A percentile compares a stretch with the other conserved stretches of the same genome.
phyloP scores from a whole-genome alignment of 768 basidiomycete species.

The Mycena chlorophos region DNA sequence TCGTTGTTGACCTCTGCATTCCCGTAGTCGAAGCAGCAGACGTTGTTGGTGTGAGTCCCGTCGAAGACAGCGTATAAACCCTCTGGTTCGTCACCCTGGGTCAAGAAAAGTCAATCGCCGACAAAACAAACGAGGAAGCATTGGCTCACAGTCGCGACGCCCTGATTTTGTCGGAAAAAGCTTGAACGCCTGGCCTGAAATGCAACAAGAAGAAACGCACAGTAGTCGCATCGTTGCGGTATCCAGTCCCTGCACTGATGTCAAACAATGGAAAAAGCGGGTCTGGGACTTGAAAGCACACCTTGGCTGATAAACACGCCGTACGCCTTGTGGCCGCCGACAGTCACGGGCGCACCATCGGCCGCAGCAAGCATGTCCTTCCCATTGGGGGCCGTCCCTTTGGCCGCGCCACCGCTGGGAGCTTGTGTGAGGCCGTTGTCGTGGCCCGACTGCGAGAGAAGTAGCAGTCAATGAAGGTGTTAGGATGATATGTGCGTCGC shows the following conservation, averaged over 20 bases:
- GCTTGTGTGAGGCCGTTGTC: not conserved
- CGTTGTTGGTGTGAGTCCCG: slow-evolving; percentile 8
- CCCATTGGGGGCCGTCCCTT: not conserved
- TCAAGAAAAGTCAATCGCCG: not conserved
- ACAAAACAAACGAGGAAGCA: no score
- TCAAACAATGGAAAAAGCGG: not conserved
- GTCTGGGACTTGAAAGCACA: no score
- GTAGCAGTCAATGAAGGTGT: no score
- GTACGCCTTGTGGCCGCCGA: slow-evolving; percentile 9
- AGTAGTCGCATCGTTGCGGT: not conserved
- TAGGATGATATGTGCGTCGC: no score
- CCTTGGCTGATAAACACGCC: slow-evolving; percentile 15
- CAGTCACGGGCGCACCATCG: not conserved
- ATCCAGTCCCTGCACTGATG: not conserved
- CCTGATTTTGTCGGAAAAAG: no score
- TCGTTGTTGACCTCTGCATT: slow-evolving; percentile 7
- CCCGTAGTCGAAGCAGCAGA: slow-evolving; percentile 15
- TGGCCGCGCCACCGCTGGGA: not conserved
- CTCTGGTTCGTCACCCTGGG: slow-evolving; percentile 3
- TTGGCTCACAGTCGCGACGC: no score
- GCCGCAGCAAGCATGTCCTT: slow-evolving; percentile 1
- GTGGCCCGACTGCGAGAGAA: no score
- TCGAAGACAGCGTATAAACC: slow-evolving; percentile 4
- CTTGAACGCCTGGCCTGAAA: no score
- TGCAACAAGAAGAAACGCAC: no score